These are phyloP conservation scores for Epichloe gansuensis DNA, from an alignment of 2,329 filamentous ascomycete genomes.

Conservation along the genomic window DNA sequence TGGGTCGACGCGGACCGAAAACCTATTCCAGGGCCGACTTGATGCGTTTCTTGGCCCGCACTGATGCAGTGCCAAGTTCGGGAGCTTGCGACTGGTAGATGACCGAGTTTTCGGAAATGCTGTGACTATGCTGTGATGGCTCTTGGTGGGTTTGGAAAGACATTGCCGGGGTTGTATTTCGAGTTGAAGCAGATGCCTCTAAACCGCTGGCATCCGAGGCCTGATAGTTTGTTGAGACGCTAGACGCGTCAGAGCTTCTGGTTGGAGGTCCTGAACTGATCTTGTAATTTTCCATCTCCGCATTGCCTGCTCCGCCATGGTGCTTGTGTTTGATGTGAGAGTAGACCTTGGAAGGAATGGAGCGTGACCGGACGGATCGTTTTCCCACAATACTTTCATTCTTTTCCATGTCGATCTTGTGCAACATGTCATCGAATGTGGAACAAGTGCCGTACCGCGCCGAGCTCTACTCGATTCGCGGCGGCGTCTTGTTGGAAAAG, in stretches of 20 bases:
- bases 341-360: not conserved
- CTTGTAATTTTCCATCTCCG: not conserved
- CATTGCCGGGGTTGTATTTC: not conserved
- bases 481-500: slow-evolving; percentile 26
- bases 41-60: slow-evolving; percentile 2
- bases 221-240: not conserved
- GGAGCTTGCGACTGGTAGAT: not conserved
- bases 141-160: not conserved
- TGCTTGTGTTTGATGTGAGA: not conserved
- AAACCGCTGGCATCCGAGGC: not conserved
- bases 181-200: not conserved
- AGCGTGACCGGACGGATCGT: not conserved
- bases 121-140: not conserved
- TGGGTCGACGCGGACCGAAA: slow-evolving; percentile 8
- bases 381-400: not conserved
- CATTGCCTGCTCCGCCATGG: not conserved
- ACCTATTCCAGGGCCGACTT: slow-evolving; percentile 9
- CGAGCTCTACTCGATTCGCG: slow-evolving; percentile 31
- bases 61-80: not conserved
- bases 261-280: not conserved
- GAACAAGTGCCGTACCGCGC: slow-evolving; percentile 19
- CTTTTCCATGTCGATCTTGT: slow-evolving; percentile 6
- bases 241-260: not conserved
- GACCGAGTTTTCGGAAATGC: not conserved
- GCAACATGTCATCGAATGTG: slow-evolving; percentile 16